phyloP scores from a whole-genome alignment of 2,329 filamentous ascomycete genomes.

The Claviceps quebecensis region DNA sequence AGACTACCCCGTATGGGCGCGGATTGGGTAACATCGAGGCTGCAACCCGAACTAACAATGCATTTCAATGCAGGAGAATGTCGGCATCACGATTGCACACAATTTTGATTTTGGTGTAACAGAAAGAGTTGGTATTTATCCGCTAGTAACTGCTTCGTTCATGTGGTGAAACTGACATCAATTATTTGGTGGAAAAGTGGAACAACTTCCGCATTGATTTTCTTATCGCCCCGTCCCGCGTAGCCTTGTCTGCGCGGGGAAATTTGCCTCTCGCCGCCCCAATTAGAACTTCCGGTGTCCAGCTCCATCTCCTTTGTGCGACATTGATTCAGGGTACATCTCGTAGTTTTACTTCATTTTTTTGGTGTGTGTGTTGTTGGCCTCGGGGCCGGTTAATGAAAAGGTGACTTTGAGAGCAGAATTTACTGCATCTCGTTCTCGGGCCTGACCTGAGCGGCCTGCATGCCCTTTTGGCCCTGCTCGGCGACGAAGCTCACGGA shows the following conservation, averaged over 20 bases:
- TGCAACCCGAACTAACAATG: no score
- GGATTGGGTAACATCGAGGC: no score
- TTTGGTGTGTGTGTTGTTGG: neutral
- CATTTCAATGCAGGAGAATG: no score
- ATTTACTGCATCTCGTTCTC: conserved; percentile 2
- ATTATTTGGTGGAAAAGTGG: conserved; percentile 3
- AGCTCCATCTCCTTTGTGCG: neutral
- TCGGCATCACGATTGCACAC: neutral
- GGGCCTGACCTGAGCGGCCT: conserved; percentile 14
- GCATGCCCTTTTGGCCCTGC: conserved; percentile 9
- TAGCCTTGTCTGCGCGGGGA: neutral
- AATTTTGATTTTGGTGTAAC: neutral
- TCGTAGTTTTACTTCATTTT: neutral
- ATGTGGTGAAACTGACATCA: conserved; percentile 1
- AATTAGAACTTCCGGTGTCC: neutral
- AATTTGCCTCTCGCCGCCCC: neutral
- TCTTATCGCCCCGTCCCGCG: neutral
- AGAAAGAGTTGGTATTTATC: conserved; percentile 4
- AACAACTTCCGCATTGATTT: conserved; percentile 2
- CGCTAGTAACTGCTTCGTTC: conserved; percentile 2
- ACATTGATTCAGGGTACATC: neutral
- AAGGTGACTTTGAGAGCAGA: neutral
- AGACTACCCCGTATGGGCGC: no score
- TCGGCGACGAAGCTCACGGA: conserved; percentile 5
- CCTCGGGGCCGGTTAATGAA: neutral